Evolutionary conservation across 257 asterid species (phyloP).

Genomic region (Fraxinus pennsylvanica): DNA sequence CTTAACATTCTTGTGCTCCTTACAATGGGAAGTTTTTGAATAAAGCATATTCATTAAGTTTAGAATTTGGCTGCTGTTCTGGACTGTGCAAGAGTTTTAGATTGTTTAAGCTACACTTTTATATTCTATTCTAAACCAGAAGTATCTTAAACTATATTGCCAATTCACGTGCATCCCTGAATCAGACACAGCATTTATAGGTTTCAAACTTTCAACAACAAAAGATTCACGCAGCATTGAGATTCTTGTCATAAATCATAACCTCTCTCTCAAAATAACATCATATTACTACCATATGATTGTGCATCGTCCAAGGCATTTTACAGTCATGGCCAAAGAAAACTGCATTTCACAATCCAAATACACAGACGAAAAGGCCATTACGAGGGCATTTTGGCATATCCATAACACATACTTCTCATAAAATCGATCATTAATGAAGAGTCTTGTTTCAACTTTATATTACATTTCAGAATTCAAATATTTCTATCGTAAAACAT

Average conservation of each 20-base stretch:
- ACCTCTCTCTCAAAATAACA: too few relatives aligned
- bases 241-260: too few relatives aligned
- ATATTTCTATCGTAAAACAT: conserved; percentile 5
- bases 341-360: neutral
- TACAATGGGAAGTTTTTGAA: neutral
- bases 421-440: neutral
- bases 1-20: neutral
- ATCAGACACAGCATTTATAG: too few relatives aligned
- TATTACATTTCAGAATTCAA: conserved; percentile 22
- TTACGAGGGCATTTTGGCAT: neutral
- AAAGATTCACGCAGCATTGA: neutral
- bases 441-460: conserved; percentile 6
- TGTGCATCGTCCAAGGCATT: neutral
- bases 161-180: too few relatives aligned
- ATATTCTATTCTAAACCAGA: too few relatives aligned
- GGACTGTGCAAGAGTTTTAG: neutral
- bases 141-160: too few relatives aligned
- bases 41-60: too few relatives aligned
- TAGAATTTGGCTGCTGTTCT: neutral
- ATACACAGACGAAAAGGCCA: neutral
- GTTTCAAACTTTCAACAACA: neutral
- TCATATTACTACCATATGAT: too few relatives aligned
- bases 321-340: neutral
- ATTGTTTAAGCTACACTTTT: too few relatives aligned
- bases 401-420: neutral